These are phyloP conservation scores for Didymella arachidicola DNA, from an alignment of 2,329 filamentous ascomycete species.

Conservation along the genomic window DNA sequence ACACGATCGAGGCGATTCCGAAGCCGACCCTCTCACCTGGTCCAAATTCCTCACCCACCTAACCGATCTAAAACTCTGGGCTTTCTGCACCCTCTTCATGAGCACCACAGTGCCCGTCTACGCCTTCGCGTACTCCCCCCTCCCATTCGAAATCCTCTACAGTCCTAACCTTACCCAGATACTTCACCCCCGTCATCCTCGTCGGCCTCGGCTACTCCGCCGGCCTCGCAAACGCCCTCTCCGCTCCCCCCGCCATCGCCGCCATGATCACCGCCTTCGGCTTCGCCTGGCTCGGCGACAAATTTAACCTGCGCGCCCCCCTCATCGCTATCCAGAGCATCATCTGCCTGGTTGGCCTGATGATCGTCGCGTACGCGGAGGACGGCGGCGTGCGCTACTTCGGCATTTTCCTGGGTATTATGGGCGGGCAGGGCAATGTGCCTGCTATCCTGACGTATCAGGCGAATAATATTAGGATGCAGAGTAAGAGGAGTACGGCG, in stretches of 20 bases:
- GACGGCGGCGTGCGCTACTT: conserved; percentile 39
- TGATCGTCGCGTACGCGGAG: conserved; percentile 35
- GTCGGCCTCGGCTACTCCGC: conserved; percentile 28
- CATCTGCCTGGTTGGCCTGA: conserved; percentile 33
- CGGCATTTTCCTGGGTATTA: conserved; percentile 36
- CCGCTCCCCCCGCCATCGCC: conserved; percentile 36
- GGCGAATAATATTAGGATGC: conserved; percentile 35
- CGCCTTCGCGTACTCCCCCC: conserved; percentile 22
- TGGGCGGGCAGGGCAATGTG: conserved; percentile 30
- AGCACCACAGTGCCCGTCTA: conserved; percentile 36
- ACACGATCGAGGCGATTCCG: conserved; percentile 36
- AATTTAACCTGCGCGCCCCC: conserved; percentile 35
- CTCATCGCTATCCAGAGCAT: conserved; percentile 32
- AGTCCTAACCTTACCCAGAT: conserved; percentile 6
- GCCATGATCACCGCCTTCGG: conserved; percentile 36
- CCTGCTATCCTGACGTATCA: conserved; percentile 39
- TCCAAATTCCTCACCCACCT: conserved; percentile 30
- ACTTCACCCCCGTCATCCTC: conserved; percentile 41
- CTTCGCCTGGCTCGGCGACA: conserved; percentile 38
- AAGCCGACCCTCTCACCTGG: conserved; percentile 33
- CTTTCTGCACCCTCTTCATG: conserved; percentile 36
- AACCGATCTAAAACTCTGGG: conserved; percentile 35
- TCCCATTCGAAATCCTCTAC: background rate
- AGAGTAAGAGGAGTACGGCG: conserved; percentile 33
- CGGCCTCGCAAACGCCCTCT: conserved; percentile 28